Percentiles rank a stretch among this genome's conserved stretches.
phyloP scores from a whole-genome alignment of 225 moss, liverwort and hornwort genomes.

The Neckera pumila region DNA sequence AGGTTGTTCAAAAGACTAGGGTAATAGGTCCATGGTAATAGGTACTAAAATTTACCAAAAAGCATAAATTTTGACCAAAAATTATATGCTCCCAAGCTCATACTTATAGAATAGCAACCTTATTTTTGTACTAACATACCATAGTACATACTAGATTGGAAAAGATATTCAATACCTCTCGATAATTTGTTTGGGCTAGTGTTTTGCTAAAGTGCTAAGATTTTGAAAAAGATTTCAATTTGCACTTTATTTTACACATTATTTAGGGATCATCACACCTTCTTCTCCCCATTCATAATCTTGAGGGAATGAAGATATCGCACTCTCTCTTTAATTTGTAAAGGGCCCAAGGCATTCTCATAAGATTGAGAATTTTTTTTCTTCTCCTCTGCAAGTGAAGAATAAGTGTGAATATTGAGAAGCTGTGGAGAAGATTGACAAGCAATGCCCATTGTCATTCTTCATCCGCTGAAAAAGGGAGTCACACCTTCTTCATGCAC shows the following conservation, averaged over 20 bases:
- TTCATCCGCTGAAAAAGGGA: fast-evolving
- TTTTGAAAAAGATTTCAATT: background rate
- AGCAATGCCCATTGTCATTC: background rate
- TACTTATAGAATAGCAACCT: no score
- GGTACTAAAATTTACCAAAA: no score
- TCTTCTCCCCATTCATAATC: background rate
- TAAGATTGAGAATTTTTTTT: background rate
- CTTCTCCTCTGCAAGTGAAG: fast-evolving
- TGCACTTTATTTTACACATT: background rate
- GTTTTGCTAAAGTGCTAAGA: background rate
- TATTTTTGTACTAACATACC: background rate
- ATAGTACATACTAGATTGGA: background rate
- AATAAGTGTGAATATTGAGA: background rate
- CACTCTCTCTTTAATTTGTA: fast-evolving
- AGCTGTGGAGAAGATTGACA: fast-evolving
- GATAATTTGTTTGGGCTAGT: fast-evolving
- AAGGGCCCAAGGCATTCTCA: fast-evolving
- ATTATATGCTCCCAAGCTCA: no score
- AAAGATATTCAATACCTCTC: background rate
- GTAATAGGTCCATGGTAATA: no score
- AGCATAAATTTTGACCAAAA: no score
- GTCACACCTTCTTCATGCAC: background rate
- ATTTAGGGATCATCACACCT: background rate
- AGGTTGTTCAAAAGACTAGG: no score
- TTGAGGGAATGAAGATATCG: fast-evolving